Percentiles rank a stretch among this genome's conserved stretches.
These are phyloP conservation scores for Rhizopus sp. DNA, from an alignment of 371 early-diverging fungal species.

Conservation along the genomic window DNA sequence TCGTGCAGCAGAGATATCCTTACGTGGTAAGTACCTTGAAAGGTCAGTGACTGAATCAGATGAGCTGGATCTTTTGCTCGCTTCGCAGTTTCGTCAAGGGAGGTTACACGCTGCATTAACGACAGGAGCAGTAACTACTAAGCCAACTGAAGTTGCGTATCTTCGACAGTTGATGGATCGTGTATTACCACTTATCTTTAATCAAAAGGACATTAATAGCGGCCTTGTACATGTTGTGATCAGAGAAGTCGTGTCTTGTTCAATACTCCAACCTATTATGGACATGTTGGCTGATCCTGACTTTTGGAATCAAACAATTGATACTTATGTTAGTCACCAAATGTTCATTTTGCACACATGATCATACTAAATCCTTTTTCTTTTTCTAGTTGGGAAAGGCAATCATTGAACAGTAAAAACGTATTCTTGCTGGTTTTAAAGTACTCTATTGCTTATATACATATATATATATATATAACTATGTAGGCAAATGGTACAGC, in stretches of 20 bases:
- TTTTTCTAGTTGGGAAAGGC: slow-evolving; percentile 65
- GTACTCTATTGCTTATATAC: neutral
- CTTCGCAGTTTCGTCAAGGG: slow-evolving; percentile 62
- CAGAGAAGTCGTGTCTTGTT: slow-evolving; percentile 74
- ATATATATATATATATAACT: neutral
- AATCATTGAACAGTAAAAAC: slow-evolving; percentile 62
- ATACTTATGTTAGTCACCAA: slow-evolving; percentile 52
- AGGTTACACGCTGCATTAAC: slow-evolving; percentile 63
- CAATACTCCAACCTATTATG: slow-evolving; percentile 72
- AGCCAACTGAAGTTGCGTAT: slow-evolving; percentile 62
- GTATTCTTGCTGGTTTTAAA: slow-evolving; percentile 3
- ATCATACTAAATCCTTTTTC: slow-evolving; percentile 1
- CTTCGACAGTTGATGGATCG: slow-evolving; percentile 67
- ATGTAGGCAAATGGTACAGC: slow-evolving; percentile 65
- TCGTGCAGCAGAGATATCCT: slow-evolving; percentile 62
- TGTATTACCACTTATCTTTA: slow-evolving; percentile 64
- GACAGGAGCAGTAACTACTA: slow-evolving; percentile 48
- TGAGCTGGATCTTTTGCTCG: slow-evolving; percentile 64
- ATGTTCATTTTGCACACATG: neutral
- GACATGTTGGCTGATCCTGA: slow-evolving; percentile 80
- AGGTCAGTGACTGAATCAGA: slow-evolving; percentile 58
- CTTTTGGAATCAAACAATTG: slow-evolving; percentile 80
- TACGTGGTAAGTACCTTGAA: slow-evolving; percentile 58
- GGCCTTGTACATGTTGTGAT: slow-evolving; percentile 62
- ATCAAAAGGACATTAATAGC: slow-evolving; percentile 57